These are phyloP conservation scores for Epichloe uncinata DNA, from an alignment of 2,329 filamentous ascomycete genomes.

Conservation along the genomic window DNA sequence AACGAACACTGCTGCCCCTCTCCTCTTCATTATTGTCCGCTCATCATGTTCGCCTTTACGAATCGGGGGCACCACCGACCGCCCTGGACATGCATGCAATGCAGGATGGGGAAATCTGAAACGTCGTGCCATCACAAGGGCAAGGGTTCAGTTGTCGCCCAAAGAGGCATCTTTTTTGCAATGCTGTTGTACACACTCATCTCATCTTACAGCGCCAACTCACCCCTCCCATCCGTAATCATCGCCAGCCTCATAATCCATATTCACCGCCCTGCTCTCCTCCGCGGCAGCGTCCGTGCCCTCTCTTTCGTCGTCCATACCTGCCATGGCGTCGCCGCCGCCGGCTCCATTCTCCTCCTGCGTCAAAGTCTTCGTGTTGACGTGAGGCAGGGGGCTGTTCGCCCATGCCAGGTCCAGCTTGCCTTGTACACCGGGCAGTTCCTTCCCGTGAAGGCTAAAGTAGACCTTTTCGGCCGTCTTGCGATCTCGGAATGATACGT, in stretches of 20 bases:
- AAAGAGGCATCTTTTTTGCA: no score
- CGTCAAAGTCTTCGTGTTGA: constrained; percentile 6
- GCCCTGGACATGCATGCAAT: no score
- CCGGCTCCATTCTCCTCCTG: not conserved
- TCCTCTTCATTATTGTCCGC: no score
- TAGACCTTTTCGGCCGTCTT: constrained; percentile 59
- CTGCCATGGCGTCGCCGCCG: constrained; percentile 15
- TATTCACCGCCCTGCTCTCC: constrained; percentile 21
- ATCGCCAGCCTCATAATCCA: constrained; percentile 42
- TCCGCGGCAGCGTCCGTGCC: constrained; percentile 9
- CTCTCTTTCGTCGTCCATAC: constrained; percentile 12
- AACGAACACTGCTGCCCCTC: no score
- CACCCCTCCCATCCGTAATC: constrained; percentile 23
- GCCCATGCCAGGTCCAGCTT: constrained; percentile 55
- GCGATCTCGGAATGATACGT: constrained; percentile 52
- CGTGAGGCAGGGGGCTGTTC: constrained; percentile 15
- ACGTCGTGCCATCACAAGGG: no score
- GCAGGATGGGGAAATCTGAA: no score
- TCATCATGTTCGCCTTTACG: no score
- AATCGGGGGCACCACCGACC: no score
- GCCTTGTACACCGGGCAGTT: constrained; percentile 48
- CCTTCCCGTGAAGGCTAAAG: constrained; percentile 40
- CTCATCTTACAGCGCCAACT: not conserved
- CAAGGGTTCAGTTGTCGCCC: no score
- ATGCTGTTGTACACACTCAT: no score